Evolutionary conservation across 2,329 filamentous ascomycete genomes (phyloP).

Genomic region (Fusarium heterosporum): DNA sequence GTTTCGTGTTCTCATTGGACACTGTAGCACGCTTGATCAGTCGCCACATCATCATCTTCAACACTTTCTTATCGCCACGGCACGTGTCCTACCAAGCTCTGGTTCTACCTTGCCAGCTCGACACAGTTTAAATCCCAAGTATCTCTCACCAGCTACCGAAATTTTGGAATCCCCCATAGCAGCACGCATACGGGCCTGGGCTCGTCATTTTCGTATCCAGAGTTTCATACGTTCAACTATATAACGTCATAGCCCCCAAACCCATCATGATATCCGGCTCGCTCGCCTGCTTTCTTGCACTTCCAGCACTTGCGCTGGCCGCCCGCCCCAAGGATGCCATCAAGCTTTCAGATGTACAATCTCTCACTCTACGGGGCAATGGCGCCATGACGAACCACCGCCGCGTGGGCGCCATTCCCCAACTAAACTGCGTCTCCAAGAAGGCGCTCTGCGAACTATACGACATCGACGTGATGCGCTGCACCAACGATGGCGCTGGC

Average conservation of each 20-base stretch:
- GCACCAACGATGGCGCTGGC: conserved; percentile 83
- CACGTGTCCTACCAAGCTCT: conserved; percentile 19
- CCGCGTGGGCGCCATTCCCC: conserved; percentile 79
- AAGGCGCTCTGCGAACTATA: conserved; percentile 75
- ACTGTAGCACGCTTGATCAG: conserved; percentile 11
- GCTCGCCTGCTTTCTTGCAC: conserved; percentile 39
- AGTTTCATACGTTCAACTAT: not conserved
- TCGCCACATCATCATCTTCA: conserved; percentile 27
- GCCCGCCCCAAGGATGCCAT: conserved; percentile 62
- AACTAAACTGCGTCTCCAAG: conserved; percentile 81
- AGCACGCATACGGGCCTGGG: conserved; percentile 8
- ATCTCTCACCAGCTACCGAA: not conserved
- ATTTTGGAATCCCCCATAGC: not conserved
- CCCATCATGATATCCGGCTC: conserved; percentile 47
- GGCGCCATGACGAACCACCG: conserved; percentile 76
- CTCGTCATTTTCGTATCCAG: conserved; percentile 1
- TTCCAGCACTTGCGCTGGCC: conserved; percentile 45
- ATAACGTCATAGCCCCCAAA: conserved; percentile 13
- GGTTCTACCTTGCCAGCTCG: not conserved
- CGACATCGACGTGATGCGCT: conserved; percentile 85
- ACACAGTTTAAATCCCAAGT: not conserved
- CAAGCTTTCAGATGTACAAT: conserved; percentile 72
- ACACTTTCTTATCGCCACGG: conserved; percentile 25
- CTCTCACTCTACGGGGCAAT: conserved; percentile 79
- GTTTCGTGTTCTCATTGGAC: conserved; percentile 22